Evolutionary conservation across 1,139 yeast species (phyloP).

Genomic region (Nakaseomyces glabratus): DNA sequence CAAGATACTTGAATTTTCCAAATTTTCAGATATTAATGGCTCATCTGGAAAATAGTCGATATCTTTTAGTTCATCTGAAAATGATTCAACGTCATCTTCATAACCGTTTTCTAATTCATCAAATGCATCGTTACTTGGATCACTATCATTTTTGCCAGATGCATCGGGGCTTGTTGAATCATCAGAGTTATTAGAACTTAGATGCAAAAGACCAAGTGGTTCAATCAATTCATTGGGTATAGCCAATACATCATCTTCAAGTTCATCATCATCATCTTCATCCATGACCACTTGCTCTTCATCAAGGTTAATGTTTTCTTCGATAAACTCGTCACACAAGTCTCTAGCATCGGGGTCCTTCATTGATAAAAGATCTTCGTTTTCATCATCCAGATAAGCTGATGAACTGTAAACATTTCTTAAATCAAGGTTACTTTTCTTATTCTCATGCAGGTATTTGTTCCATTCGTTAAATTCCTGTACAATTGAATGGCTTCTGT

Average conservation of each 20-base stretch:
- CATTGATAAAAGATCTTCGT: conserved; percentile 2
- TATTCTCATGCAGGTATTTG: conserved; percentile 5
- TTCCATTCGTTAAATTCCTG: conserved; percentile 22
- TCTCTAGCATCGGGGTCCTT: conserved; percentile 4
- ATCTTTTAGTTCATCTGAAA: conserved; percentile 7
- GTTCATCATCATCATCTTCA: conserved; percentile 5
- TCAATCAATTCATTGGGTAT: neutral
- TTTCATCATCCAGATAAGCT: neutral
- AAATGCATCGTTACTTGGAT: no score
- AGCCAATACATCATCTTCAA: conserved; percentile 6
- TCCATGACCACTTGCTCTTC: conserved; percentile 7
- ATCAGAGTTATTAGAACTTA: conserved; percentile 2
- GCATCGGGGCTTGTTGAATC: conserved; percentile 8
- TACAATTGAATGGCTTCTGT: conserved; percentile 15
- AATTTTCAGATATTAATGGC: conserved; percentile 1
- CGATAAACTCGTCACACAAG: conserved; percentile 7
- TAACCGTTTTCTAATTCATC: conserved; percentile 6
- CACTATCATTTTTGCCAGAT: conserved; percentile 7
- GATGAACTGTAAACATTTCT: conserved; percentile 3
- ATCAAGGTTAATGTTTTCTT: conserved; percentile 9
- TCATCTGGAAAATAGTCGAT: conserved; percentile 1
- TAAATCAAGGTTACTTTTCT: conserved; percentile 9
- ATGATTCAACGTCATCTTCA: conserved; percentile 8
- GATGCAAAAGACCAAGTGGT: neutral
- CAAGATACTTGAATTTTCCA: conserved; percentile 3